A percentile compares a stretch with the other conserved stretches of the same genome.
These are phyloP conservation scores for Raddia distichophylla DNA, from an alignment of 176 grass and related monocot species.

Conservation along the genomic window DNA sequence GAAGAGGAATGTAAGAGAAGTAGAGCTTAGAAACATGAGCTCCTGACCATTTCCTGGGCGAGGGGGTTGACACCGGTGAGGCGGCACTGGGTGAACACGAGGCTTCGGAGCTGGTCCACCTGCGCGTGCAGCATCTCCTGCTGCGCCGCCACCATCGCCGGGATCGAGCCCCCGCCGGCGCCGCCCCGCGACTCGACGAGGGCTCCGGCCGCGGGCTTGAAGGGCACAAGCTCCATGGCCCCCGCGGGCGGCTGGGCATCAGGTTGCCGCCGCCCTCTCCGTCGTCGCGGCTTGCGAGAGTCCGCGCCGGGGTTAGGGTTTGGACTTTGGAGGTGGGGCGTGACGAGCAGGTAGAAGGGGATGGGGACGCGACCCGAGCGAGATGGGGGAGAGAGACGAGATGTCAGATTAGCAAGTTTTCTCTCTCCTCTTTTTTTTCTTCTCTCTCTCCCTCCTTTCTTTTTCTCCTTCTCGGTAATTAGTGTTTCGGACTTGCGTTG, in stretches of 20 bases:
- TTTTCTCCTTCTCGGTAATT: background rate
- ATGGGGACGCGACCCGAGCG: constrained; percentile 12
- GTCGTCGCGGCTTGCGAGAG: constrained; percentile 4
- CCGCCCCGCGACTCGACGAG: constrained; percentile 48
- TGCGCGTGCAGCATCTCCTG: constrained; percentile 67
- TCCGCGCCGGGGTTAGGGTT: constrained; percentile 49
- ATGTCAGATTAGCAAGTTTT: background rate
- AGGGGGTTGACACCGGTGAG: constrained; percentile 93
- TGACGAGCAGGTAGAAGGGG: constrained; percentile 11
- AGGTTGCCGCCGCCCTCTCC: constrained; percentile 18
- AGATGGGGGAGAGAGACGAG: constrained; percentile 16
- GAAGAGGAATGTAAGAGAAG: constrained; percentile 3
- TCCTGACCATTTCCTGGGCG: constrained; percentile 92
- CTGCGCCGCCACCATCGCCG: constrained; percentile 58
- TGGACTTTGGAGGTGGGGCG: constrained; percentile 47
- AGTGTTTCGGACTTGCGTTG: no score
- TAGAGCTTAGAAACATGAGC: background rate
- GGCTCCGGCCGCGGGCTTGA: constrained; percentile 50
- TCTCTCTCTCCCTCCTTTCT: background rate
- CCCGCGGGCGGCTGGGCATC: constrained; percentile 42
- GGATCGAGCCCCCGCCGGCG: constrained; percentile 40
- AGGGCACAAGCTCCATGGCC: constrained; percentile 66
- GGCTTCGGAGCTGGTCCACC: constrained; percentile 70
- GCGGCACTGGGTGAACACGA: constrained; percentile 81
- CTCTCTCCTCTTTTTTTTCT: background rate